Evolutionary conservation across 495 filamentous ascomycete species (phyloP), one percentile per base, ranked within the genome.

Genomic region (Penicilliopsis zonata): DNA sequence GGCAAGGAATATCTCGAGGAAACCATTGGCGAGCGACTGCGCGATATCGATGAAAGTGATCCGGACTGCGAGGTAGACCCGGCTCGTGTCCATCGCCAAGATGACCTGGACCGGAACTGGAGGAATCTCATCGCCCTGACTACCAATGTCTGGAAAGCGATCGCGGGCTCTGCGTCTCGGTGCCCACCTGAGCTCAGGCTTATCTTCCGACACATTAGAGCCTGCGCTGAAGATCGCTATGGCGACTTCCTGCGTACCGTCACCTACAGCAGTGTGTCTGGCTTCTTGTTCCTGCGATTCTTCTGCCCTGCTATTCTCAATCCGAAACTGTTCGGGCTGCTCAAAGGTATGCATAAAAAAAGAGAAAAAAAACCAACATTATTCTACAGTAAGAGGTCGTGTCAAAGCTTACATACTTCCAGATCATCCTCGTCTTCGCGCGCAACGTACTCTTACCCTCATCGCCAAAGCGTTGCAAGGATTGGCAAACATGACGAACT

Each of bases 391-490:
- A 4, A 12, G 5, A 12, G 26, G n/a, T 12, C 15, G 15, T 5
- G 26, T 5, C n/a, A 28, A 28, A 12, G 14, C 43, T 42, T 45
- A 40, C 20, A 28, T 16, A 8, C 31, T 20, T 15, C 46, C 53
- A 71, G 90, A 96, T 47, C 83, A 94, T 45, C 86, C 92, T 18
- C 78, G 80, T 40, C 74, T 76, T 28, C 77, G 78, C 31, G 86
- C 92, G 18, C 86, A 94, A 50, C 78, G 90, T 26, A 92, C 90
- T 9, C 57, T 96, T 16, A 96, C 87, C 1, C 72, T 99, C 28
- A 85, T 96, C 41, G 85, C 90, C 9, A 99, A 99, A 60, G 80
- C 82, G 10, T 67, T 99, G n/a, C 88, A 96, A 59, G 87, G 82
- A 10, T 66, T 99, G 23, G 90, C 88, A 13, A 96, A 95, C 47